Base-by-base conservation (phyloP, 768 basidiomycete species). In the Hebeloma cylindrosporum region DNA sequence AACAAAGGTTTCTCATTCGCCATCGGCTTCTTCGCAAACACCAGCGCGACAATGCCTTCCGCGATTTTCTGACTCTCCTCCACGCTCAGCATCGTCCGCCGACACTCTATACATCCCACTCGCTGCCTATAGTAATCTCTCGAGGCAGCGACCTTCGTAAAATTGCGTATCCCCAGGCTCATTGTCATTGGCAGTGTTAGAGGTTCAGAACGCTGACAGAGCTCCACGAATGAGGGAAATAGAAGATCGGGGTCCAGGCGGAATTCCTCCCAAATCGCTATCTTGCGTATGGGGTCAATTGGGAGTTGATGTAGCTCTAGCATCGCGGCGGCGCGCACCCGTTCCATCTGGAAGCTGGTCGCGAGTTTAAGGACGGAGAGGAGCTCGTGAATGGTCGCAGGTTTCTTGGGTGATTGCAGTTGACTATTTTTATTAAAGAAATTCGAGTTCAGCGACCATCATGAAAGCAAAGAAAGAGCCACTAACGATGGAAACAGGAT, bases 401-500 rank as follows among this genome's bases (percentile, higher is more conserved):
- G 40, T 33, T 53, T 56, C 38, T 58, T 52, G 5, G 53, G 33
- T 11, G 51, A 29, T 34, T 55, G 39, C 25, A 34, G 42, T 45
- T 49, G 34, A 27, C 39, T 32, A 38, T 14, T 40, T 59, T 27
- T 40, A 16, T 27, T 10, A 28, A 13, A 17, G 32, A 22, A 10
- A 17, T 47, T 27, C 40, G 28, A 8, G 38, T 36, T 9, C 29
- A 36, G 22, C n/a, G n/a, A n/a, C n/a, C n/a, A n/a, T 11, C 8
- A 40, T 9, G 16, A 26, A 45, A 23, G 8, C 29, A 20, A 32
- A 43, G 39, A 46, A 32, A 25, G 27, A 29, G 32, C n/a, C 16
- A 51, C 62, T 45, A 54, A 82, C 80, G 68, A 64, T 16, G 79
- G 77, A 45, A 76, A 80, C 26, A 81, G 68, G 4, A 81, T 67